Evolutionary conservation across 2,329 filamentous ascomycete species (phyloP).

Genomic region (Botrytis pseudocinerea): DNA sequence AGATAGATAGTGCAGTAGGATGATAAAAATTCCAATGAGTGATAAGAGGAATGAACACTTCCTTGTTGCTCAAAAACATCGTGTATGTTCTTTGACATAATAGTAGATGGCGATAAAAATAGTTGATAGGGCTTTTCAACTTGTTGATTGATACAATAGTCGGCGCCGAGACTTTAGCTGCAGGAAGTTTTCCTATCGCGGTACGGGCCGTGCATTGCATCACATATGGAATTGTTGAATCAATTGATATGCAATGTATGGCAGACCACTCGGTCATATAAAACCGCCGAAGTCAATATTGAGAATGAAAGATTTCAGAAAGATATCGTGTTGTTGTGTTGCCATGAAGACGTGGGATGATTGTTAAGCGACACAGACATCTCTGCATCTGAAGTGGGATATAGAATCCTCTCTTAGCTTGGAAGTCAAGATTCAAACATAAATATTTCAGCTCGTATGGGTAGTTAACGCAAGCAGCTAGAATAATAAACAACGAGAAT

Average conservation of each 20-base stretch:
- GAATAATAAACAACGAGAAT: not conserved
- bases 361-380: conserved; percentile 5
- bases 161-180: conserved; percentile 13
- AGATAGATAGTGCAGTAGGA: conserved; percentile 8
- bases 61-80: conserved; percentile 4
- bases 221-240: conserved; percentile 8
- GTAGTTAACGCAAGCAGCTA: not conserved
- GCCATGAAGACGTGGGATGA: conserved; percentile 5
- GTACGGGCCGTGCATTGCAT: conserved; percentile 22
- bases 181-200: conserved; percentile 19
- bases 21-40: not conserved
- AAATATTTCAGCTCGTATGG: conserved; percentile 8
- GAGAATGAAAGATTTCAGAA: not conserved
- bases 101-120: conserved; percentile 10
- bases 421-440: not conserved
- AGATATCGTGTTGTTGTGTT: conserved; percentile 6
- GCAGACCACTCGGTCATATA: conserved; percentile 19
- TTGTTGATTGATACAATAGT: not conserved
- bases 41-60: conserved; percentile 1
- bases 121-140: not conserved
- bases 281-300: conserved; percentile 15
- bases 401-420: not conserved
- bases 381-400: not conserved
- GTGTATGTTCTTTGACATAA: not conserved
- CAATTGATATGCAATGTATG: conserved; percentile 18